Conservation (phyloP, 2,329 filamentous ascomycete genomes). For the Tolypocladium pustulatum region DNA sequence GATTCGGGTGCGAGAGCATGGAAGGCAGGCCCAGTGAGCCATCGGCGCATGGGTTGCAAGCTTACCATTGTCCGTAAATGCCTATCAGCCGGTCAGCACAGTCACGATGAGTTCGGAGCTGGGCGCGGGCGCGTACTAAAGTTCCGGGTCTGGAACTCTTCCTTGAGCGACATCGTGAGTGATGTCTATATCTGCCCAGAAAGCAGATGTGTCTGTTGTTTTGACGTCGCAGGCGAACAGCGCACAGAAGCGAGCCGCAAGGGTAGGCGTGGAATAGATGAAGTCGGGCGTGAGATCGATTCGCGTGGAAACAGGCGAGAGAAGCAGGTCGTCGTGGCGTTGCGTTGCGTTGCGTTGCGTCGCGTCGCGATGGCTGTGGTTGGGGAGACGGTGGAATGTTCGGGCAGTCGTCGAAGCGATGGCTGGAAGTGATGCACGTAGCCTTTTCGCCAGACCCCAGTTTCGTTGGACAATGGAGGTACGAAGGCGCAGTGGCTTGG, state of each 20-base stretch:
- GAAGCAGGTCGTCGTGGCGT: not conserved
- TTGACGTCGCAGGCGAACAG: constrained; percentile 4
- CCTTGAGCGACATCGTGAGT: constrained; percentile 57
- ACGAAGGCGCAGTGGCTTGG: constrained; percentile 6
- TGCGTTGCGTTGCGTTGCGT: not conserved
- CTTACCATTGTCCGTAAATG: constrained; percentile 70
- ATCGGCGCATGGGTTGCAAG: constrained; percentile 4
- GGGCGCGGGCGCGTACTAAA: constrained; percentile 47
- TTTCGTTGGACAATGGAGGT: constrained; percentile 2
- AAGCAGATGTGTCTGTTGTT: not conserved
- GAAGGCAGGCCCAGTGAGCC: not conserved
- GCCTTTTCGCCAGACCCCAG: constrained; percentile 13
- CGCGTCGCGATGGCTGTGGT: constrained; percentile 7
- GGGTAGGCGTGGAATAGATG: not conserved
- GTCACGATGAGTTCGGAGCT: constrained; percentile 2
- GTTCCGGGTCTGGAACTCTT: constrained; percentile 63
- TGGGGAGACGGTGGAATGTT: constrained; percentile 7
- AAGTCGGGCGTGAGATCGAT: too few species aligned
- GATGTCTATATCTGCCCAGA: constrained; percentile 5
- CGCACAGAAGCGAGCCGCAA: not conserved
- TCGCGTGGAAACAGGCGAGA: not conserved
- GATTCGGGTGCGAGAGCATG: not conserved
- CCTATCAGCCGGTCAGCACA: constrained; percentile 29
- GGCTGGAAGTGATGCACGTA: constrained; percentile 15
- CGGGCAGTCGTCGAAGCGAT: constrained; percentile 14